phyloP scores from a whole-genome alignment of 228 moss, liverwort and hornwort genomes.

The Sphagnum magellanicum region DNA sequence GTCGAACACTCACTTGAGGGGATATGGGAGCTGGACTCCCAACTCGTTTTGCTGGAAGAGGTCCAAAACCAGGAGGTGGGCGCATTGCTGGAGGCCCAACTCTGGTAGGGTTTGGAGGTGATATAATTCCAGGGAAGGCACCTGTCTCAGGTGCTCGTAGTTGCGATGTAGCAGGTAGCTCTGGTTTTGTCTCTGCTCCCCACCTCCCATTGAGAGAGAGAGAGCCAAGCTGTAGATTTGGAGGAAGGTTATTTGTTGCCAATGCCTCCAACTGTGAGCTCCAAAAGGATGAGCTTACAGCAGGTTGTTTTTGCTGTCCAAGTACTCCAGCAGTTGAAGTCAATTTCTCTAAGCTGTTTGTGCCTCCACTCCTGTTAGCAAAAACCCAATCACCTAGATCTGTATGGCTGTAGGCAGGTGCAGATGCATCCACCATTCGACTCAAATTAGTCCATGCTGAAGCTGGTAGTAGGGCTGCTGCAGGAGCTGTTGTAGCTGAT shows the following conservation, averaged over 20 bases:
- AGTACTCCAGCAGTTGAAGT: conserved; percentile 40
- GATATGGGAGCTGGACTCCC: conserved; percentile 19
- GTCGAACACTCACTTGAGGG: conserved; percentile 34
- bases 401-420: conserved; percentile 37
- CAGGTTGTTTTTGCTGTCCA: conserved; percentile 57
- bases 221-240: conserved; percentile 22
- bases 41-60: conserved; percentile 64
- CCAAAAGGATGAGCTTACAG: conserved; percentile 64
- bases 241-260: conserved; percentile 20
- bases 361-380: conserved; percentile 48
- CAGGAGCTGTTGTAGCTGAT: conserved; percentile 13
- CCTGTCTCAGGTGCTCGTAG: conserved; percentile 17
- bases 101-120: conserved; percentile 21
- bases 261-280: conserved; percentile 60
- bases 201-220: conserved; percentile 11
- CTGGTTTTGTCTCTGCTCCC: conserved; percentile 27
- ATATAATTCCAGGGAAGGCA: conserved; percentile 25
- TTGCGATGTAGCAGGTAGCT: conserved; percentile 22
- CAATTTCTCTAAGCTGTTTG: conserved; percentile 57
- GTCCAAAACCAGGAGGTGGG: conserved; percentile 98
- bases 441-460: conserved; percentile 72
- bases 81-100: conserved; percentile 68
- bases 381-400: conserved; percentile 47
- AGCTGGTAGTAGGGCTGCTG: conserved; percentile 16
- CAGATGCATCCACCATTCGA: conserved; percentile 34